Conservation (phyloP, 2,329 filamentous ascomycete species). For the Alternaria brassicicola region DNA sequence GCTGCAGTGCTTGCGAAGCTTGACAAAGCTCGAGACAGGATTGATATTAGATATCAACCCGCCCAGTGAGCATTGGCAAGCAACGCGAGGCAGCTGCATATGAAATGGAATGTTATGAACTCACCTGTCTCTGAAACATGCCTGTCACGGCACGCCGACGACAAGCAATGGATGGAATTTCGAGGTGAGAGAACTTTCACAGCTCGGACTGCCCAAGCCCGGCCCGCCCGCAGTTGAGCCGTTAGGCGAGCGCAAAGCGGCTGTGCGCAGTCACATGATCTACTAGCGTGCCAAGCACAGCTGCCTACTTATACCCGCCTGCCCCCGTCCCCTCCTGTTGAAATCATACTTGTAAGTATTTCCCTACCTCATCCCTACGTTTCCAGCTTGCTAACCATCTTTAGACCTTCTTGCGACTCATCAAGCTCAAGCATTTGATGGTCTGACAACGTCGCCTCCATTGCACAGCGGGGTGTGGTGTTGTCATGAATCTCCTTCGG, state of each 20-base stretch:
- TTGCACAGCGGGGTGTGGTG: constrained; percentile 46
- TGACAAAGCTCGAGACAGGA: not conserved
- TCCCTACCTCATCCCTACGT: not conserved
- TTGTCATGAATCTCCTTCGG: constrained; percentile 43
- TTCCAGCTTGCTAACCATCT: not conserved
- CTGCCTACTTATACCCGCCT: not conserved
- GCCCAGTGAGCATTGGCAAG: not conserved
- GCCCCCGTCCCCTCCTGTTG: too few relatives aligned
- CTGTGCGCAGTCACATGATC: not conserved
- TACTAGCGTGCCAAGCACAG: not conserved
- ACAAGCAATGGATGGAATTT: not conserved
- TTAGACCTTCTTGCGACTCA: constrained; percentile 9
- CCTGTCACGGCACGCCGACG: constrained; percentile 3
- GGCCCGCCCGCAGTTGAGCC: not conserved
- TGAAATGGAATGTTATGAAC: not conserved
- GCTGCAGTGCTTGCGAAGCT: not conserved
- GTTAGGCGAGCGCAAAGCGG: not conserved
- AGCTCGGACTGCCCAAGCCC: not conserved
- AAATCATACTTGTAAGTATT: not conserved
- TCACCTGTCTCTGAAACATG: constrained; percentile 9
- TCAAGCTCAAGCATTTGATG: constrained; percentile 35
- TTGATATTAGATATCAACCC: not conserved
- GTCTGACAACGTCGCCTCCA: constrained; percentile 39
- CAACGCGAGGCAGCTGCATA: not conserved
- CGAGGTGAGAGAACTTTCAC: constrained; percentile 6